Percentiles rank a stretch among this genome's conserved stretches.
These are phyloP conservation scores for Sphaerulina populicola DNA, from an alignment of 2,329 filamentous ascomycete species.

Conservation along the genomic window DNA sequence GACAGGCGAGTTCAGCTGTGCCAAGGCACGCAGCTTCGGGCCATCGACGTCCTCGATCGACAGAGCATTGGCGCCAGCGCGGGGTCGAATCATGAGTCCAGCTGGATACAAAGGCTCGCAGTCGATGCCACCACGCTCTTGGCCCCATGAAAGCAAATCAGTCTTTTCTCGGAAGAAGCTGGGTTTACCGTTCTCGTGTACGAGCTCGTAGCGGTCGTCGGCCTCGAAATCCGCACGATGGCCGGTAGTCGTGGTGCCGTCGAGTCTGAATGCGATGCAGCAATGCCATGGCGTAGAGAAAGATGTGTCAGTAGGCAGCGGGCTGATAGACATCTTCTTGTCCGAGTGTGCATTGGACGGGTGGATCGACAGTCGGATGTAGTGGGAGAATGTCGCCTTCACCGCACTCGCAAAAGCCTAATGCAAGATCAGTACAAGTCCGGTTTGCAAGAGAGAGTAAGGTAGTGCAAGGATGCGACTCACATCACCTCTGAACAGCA, in stretches of 20 bases:
- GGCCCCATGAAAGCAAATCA: slow-evolving; percentile 5
- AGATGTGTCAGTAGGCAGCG: slow-evolving; percentile 9
- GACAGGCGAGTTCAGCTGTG: slow-evolving; percentile 12
- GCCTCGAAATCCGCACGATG: slow-evolving; percentile 10
- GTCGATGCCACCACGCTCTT: slow-evolving; percentile 6
- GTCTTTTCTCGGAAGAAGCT: slow-evolving; percentile 14
- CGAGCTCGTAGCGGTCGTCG: slow-evolving; percentile 12
- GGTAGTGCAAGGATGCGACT: background rate
- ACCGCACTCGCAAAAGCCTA: slow-evolving; percentile 15
- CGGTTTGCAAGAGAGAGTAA: background rate
- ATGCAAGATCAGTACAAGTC: background rate
- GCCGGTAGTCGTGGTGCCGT: slow-evolving; percentile 18
- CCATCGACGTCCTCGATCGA: slow-evolving; percentile 9
- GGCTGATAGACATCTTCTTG: slow-evolving; percentile 11
- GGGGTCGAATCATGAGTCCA: slow-evolving; percentile 8
- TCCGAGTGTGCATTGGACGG: slow-evolving; percentile 1
- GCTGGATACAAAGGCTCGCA: slow-evolving; percentile 13
- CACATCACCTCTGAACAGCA: slow-evolving; percentile 18
- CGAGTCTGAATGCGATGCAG: slow-evolving; percentile 16
- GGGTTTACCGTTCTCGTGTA: slow-evolving; percentile 8
- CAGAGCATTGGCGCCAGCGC: slow-evolving; percentile 3
- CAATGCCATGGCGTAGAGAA: slow-evolving; percentile 19
- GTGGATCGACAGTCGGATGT: slow-evolving; percentile 13
- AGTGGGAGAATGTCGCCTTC: slow-evolving; percentile 8
- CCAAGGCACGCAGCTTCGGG: slow-evolving; percentile 11